Base-by-base conservation (phyloP, 495 filamentous ascomycete genomes). In the Rhypophila decipiens region DNA sequence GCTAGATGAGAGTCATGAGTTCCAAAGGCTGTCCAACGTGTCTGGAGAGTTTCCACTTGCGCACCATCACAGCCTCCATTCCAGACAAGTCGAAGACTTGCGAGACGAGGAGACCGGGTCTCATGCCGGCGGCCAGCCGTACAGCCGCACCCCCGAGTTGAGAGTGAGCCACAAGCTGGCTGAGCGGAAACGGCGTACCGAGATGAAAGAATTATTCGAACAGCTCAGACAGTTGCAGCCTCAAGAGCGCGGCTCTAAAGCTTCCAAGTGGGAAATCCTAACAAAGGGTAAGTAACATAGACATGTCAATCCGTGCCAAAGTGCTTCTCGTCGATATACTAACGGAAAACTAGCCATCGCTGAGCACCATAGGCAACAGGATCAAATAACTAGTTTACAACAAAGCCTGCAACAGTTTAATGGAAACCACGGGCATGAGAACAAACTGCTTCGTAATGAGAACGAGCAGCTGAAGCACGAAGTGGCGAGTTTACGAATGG, bases 181-280 rank as follows among this genome's bases (percentile, higher is more conserved):
- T 5, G 93, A 99, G 68, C 78, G 93, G 29, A 99, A 97, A 68
- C 84, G 93, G 13, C 80, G 93, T 27, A 95, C 88, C 40, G 93
- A 99, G 63, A 97, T 99, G 93, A 99, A 99, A 66, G 85, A 90
- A 59, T 75, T 96, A 5, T 97, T 97, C 61, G 93, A 99, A 52
- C 77, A 84, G 38, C 68, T 99, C 20, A 81, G 90, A 31, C 75
- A 83, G 43, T 76, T 88, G 34, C 81, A 96, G 51, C 91, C 91
- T 5, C 83, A 88, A 46, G 86, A 86, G 49, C 82, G 90, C 42
- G 91, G 90, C 17, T 85, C 86, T 37, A 99, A 97, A 60, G 90
- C 91, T 3, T 96, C 90, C 59, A 99, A 99, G 67, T 99, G 94
- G 94, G 93, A 99, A 58, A 95, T 95, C 27, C 65, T 99, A n/a